Percentiles rank a stretch among this genome's conserved stretches.
Conservation (phyloP, 495 filamentous ascomycete genomes). For the Penicillium subrubescens region DNA sequence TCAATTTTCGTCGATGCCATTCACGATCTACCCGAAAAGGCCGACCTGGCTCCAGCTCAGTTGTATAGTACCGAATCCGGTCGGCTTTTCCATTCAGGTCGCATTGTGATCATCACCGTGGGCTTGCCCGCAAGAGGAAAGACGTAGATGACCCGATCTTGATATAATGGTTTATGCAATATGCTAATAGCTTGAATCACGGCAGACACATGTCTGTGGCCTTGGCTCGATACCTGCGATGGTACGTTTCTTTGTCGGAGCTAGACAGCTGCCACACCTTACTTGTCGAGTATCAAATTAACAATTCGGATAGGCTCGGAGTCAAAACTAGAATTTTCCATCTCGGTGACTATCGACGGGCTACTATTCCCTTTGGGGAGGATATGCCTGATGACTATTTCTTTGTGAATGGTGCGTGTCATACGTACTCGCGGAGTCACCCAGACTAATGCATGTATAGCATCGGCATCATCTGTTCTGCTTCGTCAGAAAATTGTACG, state of each 20-base stretch:
- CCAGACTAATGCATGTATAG: constrained; percentile 34
- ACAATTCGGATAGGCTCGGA: constrained; percentile 68
- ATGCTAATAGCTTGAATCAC: constrained; percentile 15
- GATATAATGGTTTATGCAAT: background rate
- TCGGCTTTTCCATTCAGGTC: constrained; percentile 92
- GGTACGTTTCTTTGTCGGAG: constrained; percentile 54
- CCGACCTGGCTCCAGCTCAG: constrained; percentile 90
- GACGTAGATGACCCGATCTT: constrained; percentile 62
- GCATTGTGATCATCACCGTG: constrained; percentile 96
- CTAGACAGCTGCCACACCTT: background rate
- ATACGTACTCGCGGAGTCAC: background rate
- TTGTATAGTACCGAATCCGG: constrained; percentile 98
- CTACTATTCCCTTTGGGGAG: constrained; percentile 80
- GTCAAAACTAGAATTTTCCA: constrained; percentile 99
- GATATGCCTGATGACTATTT: constrained; percentile 98
- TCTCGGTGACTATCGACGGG: constrained; percentile 92
- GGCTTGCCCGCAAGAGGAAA: constrained; percentile 95
- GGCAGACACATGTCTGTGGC: constrained; percentile 91
- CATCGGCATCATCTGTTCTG: constrained; percentile 82
- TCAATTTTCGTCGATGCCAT: constrained; percentile 97
- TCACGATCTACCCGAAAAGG: constrained; percentile 85
- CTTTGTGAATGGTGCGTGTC: constrained; percentile 73
- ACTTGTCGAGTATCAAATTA: constrained; percentile 12
- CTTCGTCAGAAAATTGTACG: constrained; percentile 95
- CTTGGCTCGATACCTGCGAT: constrained; percentile 90